Percentiles rank a stretch among this genome's conserved stretches.
Evolutionary conservation across 2,329 filamentous ascomycete species (phyloP).

Genomic region (Tolypocladium inflatum): DNA sequence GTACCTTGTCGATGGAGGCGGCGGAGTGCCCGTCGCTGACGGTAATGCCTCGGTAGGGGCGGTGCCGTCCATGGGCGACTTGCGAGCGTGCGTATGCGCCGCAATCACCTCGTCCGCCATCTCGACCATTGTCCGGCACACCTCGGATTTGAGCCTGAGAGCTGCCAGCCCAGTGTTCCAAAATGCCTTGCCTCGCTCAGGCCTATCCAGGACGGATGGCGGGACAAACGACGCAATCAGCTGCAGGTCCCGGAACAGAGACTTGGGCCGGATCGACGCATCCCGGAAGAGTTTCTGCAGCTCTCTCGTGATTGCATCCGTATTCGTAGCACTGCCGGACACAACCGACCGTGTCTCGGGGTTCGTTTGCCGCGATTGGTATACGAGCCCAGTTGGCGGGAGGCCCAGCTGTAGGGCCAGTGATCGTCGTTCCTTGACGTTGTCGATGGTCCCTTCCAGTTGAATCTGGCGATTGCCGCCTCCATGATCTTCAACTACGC

Average conservation of each 20-base stretch:
- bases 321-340: constrained; percentile 41
- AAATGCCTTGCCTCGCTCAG: constrained; percentile 67
- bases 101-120: constrained; percentile 45
- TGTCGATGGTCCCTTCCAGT: constrained; percentile 60
- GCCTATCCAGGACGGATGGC: constrained; percentile 48
- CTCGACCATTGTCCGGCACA: constrained; percentile 69
- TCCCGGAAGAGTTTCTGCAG: constrained; percentile 60
- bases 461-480: constrained; percentile 29
- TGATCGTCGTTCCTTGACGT: constrained; percentile 57
- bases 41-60: constrained; percentile 18
- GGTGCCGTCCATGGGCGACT: constrained; percentile 25
- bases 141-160: constrained; percentile 77
- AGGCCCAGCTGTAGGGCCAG: constrained; percentile 31
- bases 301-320: constrained; percentile 56
- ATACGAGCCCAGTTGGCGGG: constrained; percentile 19
- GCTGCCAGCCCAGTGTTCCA: constrained; percentile 85
- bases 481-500: constrained; percentile 21
- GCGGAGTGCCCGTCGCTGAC: constrained; percentile 30
- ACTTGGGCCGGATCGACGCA: constrained; percentile 62
- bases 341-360: constrained; percentile 38
- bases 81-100: constrained; percentile 56
- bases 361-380: constrained; percentile 29
- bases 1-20: constrained; percentile 49
- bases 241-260: constrained; percentile 72
- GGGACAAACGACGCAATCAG: constrained; percentile 61